Evolutionary conservation across 2,329 filamentous ascomycete genomes (phyloP).

Genomic region (Cryphonectria naterciae): DNA sequence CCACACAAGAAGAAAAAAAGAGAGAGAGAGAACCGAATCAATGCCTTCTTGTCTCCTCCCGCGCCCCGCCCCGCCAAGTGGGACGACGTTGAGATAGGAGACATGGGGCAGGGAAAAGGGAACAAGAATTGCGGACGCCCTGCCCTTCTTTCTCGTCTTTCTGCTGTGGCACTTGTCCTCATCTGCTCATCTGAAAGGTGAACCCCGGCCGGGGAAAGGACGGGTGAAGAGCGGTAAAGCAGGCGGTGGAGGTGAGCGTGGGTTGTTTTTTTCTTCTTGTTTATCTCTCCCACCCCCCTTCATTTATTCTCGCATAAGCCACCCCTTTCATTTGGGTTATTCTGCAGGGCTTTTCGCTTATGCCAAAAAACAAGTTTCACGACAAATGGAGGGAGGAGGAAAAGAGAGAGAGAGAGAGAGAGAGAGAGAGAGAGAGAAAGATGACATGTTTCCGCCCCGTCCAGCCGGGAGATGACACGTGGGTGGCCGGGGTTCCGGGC

Average conservation of each 20-base stretch:
- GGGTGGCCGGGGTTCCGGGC: slow-evolving; percentile 21
- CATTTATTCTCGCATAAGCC: too few relatives aligned
- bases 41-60: background rate
- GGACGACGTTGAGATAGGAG: background rate
- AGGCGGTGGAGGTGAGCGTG: background rate
- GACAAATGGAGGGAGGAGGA: background rate
- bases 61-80: slow-evolving; percentile 10
- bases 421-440: background rate
- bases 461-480: slow-evolving; percentile 28
- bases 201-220: slow-evolving; percentile 7
- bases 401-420: background rate
- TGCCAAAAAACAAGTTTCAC: background rate
- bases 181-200: slow-evolving; percentile 1
- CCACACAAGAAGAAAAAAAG: background rate
- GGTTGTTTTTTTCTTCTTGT: background rate
- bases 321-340: background rate
- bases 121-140: background rate
- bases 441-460: background rate
- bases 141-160: background rate
- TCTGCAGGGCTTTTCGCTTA: background rate
- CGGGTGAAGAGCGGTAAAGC: slow-evolving; percentile 12
- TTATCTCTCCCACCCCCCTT: background rate
- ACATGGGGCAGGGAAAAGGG: background rate
- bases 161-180: background rate
- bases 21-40: background rate